Conservation (phyloP, 495 filamentous ascomycete genomes). For the Aspergillus conjunctus region DNA sequence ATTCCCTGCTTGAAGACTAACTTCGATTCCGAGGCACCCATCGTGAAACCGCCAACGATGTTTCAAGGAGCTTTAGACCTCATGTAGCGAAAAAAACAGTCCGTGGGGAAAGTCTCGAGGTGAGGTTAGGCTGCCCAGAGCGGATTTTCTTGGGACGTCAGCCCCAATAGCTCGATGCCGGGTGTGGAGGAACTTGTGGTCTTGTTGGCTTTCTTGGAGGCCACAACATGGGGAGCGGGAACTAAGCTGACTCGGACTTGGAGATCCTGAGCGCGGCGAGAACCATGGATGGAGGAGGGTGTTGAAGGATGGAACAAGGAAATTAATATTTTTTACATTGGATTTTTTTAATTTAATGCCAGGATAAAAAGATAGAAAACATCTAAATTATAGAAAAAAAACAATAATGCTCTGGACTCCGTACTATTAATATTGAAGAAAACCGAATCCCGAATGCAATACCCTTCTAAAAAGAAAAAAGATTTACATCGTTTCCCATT, state of each 20-base stretch:
- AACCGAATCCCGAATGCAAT: neutral
- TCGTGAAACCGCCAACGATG: slow-evolving; percentile 42
- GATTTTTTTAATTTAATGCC: neutral
- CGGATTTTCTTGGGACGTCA: slow-evolving; percentile 9
- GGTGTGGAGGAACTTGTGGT: slow-evolving; percentile 20
- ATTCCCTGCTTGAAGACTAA: slow-evolving; percentile 99
- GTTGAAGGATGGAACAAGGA: neutral
- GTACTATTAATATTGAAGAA: neutral
- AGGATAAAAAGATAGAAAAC: neutral
- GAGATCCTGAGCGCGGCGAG: neutral
- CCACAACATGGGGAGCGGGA: slow-evolving; percentile 22
- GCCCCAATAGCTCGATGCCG: slow-evolving; percentile 14
- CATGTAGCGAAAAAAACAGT: slow-evolving; percentile 31
- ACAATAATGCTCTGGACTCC: neutral
- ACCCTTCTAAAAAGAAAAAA: slow-evolving; percentile 4
- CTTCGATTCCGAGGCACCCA: slow-evolving; percentile 99
- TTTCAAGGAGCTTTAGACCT: slow-evolving; percentile 28
- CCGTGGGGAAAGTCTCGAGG: neutral
- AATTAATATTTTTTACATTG: neutral
- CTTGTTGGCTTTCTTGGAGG: slow-evolving; percentile 28
- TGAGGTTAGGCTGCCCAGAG: neutral
- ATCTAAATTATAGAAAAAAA: neutral
- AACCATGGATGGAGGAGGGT: slow-evolving; percentile 5
- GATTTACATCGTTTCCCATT: slow-evolving; percentile 19
- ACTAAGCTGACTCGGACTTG: slow-evolving; percentile 21